These are phyloP conservation scores for Lichtheimia corymbifera DNA, from an alignment of 371 early-diverging fungal genomes.

Conservation along the genomic window DNA sequence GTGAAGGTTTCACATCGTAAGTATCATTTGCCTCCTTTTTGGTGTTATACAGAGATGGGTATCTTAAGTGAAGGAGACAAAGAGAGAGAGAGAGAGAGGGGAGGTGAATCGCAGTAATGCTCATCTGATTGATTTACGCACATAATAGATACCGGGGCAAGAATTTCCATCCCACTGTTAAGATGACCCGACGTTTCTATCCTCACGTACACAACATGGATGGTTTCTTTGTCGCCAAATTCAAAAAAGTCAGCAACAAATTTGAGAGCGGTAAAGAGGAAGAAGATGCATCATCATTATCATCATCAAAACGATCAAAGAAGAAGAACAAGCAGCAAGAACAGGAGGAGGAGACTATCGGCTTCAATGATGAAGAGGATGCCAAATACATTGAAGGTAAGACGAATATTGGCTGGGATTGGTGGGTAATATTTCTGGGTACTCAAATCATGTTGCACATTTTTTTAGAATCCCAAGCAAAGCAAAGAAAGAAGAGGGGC, in stretches of 20 bases:
- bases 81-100: background rate
- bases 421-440: too few relatives aligned
- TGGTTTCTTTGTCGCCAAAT: conserved; percentile 99
- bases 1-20: conserved; percentile 80
- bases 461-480: conserved; percentile 26
- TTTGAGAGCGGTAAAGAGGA: conserved; percentile 46
- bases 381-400: conserved; percentile 60
- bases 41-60: too few relatives aligned
- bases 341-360: conserved; percentile 28
- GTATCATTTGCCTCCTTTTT: conserved; percentile 5
- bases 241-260: conserved; percentile 87
- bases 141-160: conserved; percentile 79
- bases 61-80: background rate
- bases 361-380: conserved; percentile 77
- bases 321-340: conserved; percentile 16
- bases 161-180: conserved; percentile 85
- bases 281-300: conserved; percentile 19
- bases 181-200: conserved; percentile 92
- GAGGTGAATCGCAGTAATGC: background rate
- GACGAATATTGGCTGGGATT: background rate
- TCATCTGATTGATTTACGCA: too few relatives aligned
- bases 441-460: too few relatives aligned
- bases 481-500: conserved; percentile 26
- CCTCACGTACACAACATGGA: conserved; percentile 99
- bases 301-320: conserved; percentile 13